phyloP scores from a whole-genome alignment of 2,329 filamentous ascomycete species.

The Aspergillus pseudonomiae region DNA sequence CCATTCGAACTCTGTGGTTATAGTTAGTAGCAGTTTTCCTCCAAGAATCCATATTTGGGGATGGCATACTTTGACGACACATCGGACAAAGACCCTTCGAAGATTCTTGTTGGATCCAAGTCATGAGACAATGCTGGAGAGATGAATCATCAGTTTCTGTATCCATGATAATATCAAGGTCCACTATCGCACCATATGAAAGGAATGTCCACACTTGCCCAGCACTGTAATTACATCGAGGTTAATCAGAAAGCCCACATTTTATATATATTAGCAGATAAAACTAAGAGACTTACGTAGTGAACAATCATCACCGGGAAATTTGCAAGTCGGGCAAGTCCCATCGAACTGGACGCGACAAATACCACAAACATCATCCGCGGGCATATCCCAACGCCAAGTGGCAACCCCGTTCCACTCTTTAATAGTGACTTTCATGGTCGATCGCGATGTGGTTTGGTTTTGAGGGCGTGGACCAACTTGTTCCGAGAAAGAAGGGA shows the following conservation, averaged over 20 bases:
- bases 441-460: neutral
- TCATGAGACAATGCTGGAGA: constrained; percentile 79
- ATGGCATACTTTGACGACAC: constrained; percentile 82
- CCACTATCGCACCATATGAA: constrained; percentile 76
- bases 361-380: constrained; percentile 97
- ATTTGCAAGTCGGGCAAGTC: constrained; percentile 97
- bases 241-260: neutral
- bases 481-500: neutral
- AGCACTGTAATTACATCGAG: constrained; percentile 64
- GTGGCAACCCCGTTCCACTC: constrained; percentile 93
- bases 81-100: constrained; percentile 95
- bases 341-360: constrained; percentile 98
- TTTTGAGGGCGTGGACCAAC: constrained; percentile 8
- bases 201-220: constrained; percentile 95
- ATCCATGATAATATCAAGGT: constrained; percentile 14
- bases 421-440: constrained; percentile 94
- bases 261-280: neutral
- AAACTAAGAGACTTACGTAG: constrained; percentile 64
- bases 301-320: constrained; percentile 92
- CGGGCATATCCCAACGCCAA: constrained; percentile 96
- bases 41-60: neutral
- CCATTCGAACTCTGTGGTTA: constrained; percentile 55
- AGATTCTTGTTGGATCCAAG: constrained; percentile 92
- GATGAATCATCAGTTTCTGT: constrained; percentile 11
- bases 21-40: constrained; percentile 19